Conservation (phyloP, 345 rosid genomes). For the Eucalyptus tenuipes region DNA sequence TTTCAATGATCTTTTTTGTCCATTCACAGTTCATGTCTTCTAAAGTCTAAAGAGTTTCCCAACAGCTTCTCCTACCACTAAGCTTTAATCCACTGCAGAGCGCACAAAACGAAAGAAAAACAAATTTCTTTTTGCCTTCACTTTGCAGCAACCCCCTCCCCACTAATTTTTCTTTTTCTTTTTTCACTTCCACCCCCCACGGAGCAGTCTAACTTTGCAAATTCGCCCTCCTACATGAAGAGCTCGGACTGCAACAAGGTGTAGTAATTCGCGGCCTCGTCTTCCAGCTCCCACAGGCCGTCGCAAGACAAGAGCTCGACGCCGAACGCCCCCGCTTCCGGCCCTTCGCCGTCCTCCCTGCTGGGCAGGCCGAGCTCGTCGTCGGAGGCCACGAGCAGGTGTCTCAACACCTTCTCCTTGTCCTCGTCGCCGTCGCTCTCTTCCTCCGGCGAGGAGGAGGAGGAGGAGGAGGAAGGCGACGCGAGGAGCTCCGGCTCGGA, state of each 20-base stretch:
- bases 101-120: neutral
- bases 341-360: neutral
- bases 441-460: neutral
- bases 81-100: neutral
- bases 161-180: neutral
- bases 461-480: neutral
- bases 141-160: neutral
- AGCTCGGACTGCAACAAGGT: constrained; percentile 4
- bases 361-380: constrained; percentile 11
- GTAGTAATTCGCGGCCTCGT: constrained; percentile 5
- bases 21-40: neutral
- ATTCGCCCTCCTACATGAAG: neutral
- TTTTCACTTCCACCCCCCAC: neutral
- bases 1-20: neutral
- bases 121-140: neutral
- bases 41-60: neutral
- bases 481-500: neutral
- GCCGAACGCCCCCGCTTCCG: neutral
- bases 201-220: neutral
- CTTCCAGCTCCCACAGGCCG: constrained; percentile 5
- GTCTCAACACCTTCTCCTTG: constrained; percentile 2
- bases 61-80: neutral
- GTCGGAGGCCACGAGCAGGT: constrained; percentile 9
- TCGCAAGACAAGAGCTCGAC: neutral
- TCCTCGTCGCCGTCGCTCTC: neutral